These are phyloP conservation scores for Russula emetica DNA, from an alignment of 768 basidiomycete species.

Conservation along the genomic window DNA sequence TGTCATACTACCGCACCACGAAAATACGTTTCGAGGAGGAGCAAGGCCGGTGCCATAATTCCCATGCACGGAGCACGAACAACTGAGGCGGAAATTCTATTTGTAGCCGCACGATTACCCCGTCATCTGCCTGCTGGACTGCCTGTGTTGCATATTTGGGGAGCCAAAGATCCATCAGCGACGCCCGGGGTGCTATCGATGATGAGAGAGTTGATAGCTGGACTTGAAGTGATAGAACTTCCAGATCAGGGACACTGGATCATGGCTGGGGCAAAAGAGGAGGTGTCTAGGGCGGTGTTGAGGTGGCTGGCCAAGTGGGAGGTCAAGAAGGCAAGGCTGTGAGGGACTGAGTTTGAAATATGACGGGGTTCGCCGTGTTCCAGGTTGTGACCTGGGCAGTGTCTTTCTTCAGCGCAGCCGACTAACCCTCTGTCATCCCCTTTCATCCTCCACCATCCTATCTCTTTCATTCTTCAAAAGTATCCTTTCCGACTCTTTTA, in stretches of 20 bases:
- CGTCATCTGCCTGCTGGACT: constrained; percentile 6
- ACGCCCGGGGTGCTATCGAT: neutral
- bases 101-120: constrained; percentile 12
- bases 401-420: neutral
- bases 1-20: constrained; percentile 73
- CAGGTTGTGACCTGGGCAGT: neutral
- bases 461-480: too few species aligned
- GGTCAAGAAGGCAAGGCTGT: neutral
- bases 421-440: constrained; percentile 15
- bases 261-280: constrained; percentile 9
- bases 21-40: constrained; percentile 66
- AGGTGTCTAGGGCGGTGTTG: constrained; percentile 7
- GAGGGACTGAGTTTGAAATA: constrained; percentile 17
- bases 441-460: neutral
- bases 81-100: neutral
- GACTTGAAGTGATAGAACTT: constrained; percentile 1
- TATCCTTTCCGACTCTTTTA: neutral
- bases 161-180: constrained; percentile 42
- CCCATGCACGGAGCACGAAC: neutral
- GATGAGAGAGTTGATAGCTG: neutral
- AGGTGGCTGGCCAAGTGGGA: constrained; percentile 12
- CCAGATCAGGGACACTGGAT: constrained; percentile 17
- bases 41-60: constrained; percentile 31
- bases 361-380: constrained; percentile 4
- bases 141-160: constrained; percentile 20